Evolutionary conservation across 352 stramenopile species (phyloP).

Genomic region (Globisporangium carolinianum): DNA sequence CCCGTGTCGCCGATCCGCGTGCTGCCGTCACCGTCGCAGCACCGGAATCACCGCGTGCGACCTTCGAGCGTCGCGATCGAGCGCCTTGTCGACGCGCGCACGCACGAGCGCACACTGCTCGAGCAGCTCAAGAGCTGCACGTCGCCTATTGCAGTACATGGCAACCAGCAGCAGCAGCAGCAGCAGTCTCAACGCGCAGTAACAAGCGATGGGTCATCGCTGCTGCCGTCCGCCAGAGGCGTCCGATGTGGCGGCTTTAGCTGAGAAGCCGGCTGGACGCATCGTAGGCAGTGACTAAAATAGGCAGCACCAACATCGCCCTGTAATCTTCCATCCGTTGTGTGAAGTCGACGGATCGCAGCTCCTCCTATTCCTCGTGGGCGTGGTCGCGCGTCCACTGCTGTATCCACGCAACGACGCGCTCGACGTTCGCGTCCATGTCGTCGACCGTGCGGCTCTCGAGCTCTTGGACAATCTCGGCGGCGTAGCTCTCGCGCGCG

Average conservation of each 20-base stretch:
- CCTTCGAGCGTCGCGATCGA: slow-evolving; percentile 23
- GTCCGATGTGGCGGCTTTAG: slow-evolving; percentile 9
- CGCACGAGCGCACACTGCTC: slow-evolving; percentile 35
- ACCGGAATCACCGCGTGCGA: neutral
- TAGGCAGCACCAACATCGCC: no score
- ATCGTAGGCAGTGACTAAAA: neutral
- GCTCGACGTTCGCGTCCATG: slow-evolving; percentile 93
- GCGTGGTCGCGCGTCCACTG: slow-evolving; percentile 84
- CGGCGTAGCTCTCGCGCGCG: slow-evolving; percentile 90
- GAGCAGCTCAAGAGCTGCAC: slow-evolving; percentile 48
- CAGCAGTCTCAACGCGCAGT: neutral
- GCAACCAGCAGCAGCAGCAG: neutral
- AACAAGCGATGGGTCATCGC: no score
- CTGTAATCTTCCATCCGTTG: no score
- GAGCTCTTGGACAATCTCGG: slow-evolving; percentile 95
- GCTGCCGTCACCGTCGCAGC: neutral
- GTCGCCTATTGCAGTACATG: slow-evolving; percentile 2
- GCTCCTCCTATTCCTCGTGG: slow-evolving; percentile 11
- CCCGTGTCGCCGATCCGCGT: slow-evolving; percentile 41
- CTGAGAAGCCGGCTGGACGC: neutral
- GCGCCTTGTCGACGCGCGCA: slow-evolving; percentile 39
- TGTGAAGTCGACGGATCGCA: neutral
- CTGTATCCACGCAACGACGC: slow-evolving; percentile 88
- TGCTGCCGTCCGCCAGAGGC: neutral
- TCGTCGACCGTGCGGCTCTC: slow-evolving; percentile 92